Base-by-base conservation (phyloP, 2,329 filamentous ascomycete genomes). In the Lasiodiplodia gonubiensis region DNA sequence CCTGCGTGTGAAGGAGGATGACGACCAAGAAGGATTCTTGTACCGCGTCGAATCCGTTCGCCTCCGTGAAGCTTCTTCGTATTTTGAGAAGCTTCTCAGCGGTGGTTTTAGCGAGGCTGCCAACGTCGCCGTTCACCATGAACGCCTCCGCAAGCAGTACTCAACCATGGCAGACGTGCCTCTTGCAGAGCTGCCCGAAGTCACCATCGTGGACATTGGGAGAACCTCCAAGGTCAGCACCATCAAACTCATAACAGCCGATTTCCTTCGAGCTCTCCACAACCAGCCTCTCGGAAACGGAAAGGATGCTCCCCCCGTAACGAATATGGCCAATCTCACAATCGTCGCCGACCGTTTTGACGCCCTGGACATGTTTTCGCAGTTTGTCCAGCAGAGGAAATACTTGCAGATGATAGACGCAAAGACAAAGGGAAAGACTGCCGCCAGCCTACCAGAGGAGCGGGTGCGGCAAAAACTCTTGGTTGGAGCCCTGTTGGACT, bases 331-430 rank as follows among this genome's bases (percentile, higher is more conserved):
- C 16, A 90, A 89, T 1, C 80, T 93, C 49, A 88, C 89, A 49
- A 85, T 92, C 63, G 85, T 92, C 67, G 90, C 90, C 11, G 91
- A 93, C 76, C 86, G 90, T 53, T 93, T 92, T 77, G 89, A 90
- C 78, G 90, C 89, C 68, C 78, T 88, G 2, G 76, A 81, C 2
- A 75, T 82, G 12, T 83, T 92, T 1, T 81, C 85, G 10, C 81
- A 80, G 55, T 86, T 87, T 70, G 76, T 90, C 21, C 82, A 82
- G 57, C 76, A 75, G 63, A 81, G 78, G 72, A 82, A 80, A 70
- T 76, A 79, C 33, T 68, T 83, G 23, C 74, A 78, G 42, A 68
- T 76, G 21, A 74, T 83, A 6, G 83, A 84, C 67, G 76, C 76
- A 16, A 84, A 80, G 71, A 76, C 77, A 48, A 80, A 82, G 64